A percentile compares a stretch with the other conserved stretches of the same genome.
Conservation (phyloP, 441 rosid species). For the Capsella rubella region DNA sequence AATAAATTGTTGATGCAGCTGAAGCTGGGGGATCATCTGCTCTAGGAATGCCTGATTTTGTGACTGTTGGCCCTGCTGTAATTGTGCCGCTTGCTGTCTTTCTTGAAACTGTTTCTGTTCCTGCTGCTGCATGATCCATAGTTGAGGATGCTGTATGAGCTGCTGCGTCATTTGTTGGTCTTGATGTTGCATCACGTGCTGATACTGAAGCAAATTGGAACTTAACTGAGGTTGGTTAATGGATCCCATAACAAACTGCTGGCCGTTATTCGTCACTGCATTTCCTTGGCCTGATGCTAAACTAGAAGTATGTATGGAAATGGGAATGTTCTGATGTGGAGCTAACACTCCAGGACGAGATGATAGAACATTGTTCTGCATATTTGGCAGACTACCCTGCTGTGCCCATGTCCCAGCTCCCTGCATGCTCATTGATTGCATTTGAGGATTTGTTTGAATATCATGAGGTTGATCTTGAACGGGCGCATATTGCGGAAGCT, state of each 20-base stretch:
- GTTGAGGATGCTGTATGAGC: conserved; percentile 64
- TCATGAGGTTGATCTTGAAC: conserved; percentile 76
- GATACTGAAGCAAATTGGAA: conserved; percentile 79
- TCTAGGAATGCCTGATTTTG: conserved; percentile 46
- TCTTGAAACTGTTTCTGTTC: conserved; percentile 63
- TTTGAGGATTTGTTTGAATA: conserved; percentile 70
- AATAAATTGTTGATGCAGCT: conserved; percentile 52
- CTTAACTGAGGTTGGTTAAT: conserved; percentile 59
- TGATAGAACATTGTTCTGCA: conserved; percentile 73
- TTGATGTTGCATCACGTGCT: conserved; percentile 81
- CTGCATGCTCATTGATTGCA: conserved; percentile 64
- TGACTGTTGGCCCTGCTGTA: conserved; percentile 73
- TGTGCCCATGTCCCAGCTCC: conserved; percentile 59
- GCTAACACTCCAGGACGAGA: conserved; percentile 69
- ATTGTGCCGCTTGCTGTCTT: conserved; percentile 77
- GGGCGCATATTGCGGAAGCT: conserved; percentile 56
- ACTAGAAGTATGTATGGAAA: conserved; percentile 62
- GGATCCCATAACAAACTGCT: conserved; percentile 70
- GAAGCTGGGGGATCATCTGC: conserved; percentile 46
- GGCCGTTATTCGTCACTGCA: conserved; percentile 59
- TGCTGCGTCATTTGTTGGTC: conserved; percentile 59
- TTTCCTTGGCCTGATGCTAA: conserved; percentile 79
- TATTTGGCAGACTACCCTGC: conserved; percentile 53
- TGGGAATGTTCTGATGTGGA: conserved; percentile 68
- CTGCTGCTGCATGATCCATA: conserved; percentile 57